Evolutionary conservation across 495 filamentous ascomycete genomes (phyloP), one percentile per base, ranked within the genome.

Genomic region (Penicillium mononematosum): DNA sequence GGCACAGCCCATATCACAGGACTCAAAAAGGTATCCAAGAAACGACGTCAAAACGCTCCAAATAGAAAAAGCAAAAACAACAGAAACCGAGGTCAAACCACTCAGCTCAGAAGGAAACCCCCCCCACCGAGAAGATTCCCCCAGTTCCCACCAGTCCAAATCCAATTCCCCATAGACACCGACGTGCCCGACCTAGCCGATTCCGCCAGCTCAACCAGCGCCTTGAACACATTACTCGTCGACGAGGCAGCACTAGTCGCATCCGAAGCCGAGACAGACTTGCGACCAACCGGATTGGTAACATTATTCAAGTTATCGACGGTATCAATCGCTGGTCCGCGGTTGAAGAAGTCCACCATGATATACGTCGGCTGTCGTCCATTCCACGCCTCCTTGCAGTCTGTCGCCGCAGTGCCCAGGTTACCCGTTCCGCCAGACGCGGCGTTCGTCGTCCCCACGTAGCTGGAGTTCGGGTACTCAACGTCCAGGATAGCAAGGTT

Each of bases 271-370:
- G 71, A 55, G 25, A 75, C 66, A 17, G 64, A 60, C 17, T 62
- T 68, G 10, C 79, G 72, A 4, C 79, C 79, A 16, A 73, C 69
- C 5, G 75, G 54, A 41, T 73, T 66, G 38, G 71, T 75, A 44
- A 90, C 81, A 25, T 81, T 81, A 65, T 90, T 91, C 56, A 89
- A 51, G 34, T 62, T 72, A 66, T 91, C 87, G 5, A 88, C 84
- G 0, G 83, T 79, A 1, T 76, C 73, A 45, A 91, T 80, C 16
- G 83, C 73, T 0, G 83, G 76, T 0, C 87, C 88, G 45, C 83
- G 71, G 56, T 88, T 82, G 59, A 83, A 89, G 70, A 89, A 91
- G 66, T 92, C 88, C 5, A 91, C 87, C 20, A 92, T 75, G 45
- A 90, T 78, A 56, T 88, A 90, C 0, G 77, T 78, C 4, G 88